Evolutionary conservation across 164 flowering plant species (phyloP).

Genomic region (Houttuynia cordata): DNA sequence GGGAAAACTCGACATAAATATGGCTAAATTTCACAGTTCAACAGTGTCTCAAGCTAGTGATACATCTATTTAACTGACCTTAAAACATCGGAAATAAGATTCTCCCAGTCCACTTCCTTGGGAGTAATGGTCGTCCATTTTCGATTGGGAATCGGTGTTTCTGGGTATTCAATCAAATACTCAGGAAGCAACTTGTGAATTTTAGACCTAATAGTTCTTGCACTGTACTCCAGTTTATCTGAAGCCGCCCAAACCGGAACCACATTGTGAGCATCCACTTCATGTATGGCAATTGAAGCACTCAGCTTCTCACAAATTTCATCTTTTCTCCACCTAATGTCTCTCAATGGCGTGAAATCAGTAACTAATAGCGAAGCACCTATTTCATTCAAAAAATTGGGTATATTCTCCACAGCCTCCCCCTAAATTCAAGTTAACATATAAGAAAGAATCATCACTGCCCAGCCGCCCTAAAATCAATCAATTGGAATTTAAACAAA

Average conservation of each 20-base stretch:
- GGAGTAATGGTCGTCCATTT: slow-evolving; percentile 34
- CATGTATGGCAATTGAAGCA: slow-evolving; percentile 59
- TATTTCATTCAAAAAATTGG: slow-evolving; percentile 51
- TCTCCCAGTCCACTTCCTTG: slow-evolving; percentile 51
- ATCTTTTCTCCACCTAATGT: slow-evolving; percentile 61
- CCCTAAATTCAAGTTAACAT: slow-evolving; percentile 32
- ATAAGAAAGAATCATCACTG: neutral
- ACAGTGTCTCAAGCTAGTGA: neutral
- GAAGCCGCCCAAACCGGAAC: slow-evolving; percentile 94
- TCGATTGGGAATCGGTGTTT: slow-evolving; percentile 22
- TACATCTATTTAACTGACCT: slow-evolving; percentile 32
- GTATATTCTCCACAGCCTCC: slow-evolving; percentile 70
- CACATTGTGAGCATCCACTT: slow-evolving; percentile 94
- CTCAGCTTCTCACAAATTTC: slow-evolving; percentile 44
- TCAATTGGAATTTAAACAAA: neutral
- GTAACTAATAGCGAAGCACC: slow-evolving; percentile 82
- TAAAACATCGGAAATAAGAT: slow-evolving; percentile 43
- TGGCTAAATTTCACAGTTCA: neutral
- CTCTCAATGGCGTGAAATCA: slow-evolving; percentile 74
- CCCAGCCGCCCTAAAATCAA: neutral
- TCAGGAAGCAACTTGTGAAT: slow-evolving; percentile 72
- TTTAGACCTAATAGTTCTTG: slow-evolving; percentile 68
- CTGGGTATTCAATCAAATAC: slow-evolving; percentile 65
- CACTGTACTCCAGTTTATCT: slow-evolving; percentile 78
- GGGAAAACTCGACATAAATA: neutral